Evolutionary conservation across 2,329 filamentous ascomycete genomes (phyloP).

Genomic region (Penicillium sp.): DNA sequence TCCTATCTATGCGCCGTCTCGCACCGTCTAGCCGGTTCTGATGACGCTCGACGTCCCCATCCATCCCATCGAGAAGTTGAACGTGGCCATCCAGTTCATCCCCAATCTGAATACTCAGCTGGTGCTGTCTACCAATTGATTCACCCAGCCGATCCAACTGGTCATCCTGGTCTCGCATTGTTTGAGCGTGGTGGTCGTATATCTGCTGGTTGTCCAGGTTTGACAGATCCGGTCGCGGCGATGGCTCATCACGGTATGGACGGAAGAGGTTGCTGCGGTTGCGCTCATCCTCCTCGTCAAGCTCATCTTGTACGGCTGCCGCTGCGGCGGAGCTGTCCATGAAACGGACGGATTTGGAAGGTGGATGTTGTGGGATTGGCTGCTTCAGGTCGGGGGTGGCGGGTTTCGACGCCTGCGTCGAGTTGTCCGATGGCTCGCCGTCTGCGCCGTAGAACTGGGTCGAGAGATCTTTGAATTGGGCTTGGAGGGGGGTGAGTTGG

Average conservation of each 20-base stretch:
- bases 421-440: conserved; percentile 48
- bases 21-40: conserved; percentile 67
- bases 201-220: conserved; percentile 72
- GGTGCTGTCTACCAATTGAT: conserved; percentile 77
- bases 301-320: conserved; percentile 24
- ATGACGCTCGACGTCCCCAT: conserved; percentile 73
- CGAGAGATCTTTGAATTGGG: conserved; percentile 67
- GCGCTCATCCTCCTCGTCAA: conserved; percentile 43
- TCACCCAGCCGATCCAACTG: conserved; percentile 82
- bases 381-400: conserved; percentile 35
- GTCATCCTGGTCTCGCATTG: conserved; percentile 82
- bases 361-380: conserved; percentile 38
- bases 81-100: conserved; percentile 91
- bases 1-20: conserved; percentile 58
- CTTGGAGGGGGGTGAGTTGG: conserved; percentile 59
- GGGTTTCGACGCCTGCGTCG: conserved; percentile 41
- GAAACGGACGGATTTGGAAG: conserved; percentile 75
- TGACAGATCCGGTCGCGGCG: conserved; percentile 42
- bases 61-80: conserved; percentile 78
- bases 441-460: conserved; percentile 68
- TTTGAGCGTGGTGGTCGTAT: conserved; percentile 69
- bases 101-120: conserved; percentile 90
- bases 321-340: conserved; percentile 51
- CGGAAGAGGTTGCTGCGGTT: conserved; percentile 54
- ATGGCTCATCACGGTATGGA: conserved; percentile 51